Conservation (phyloP, 192 early-diverging fungal genomes). For the Mortierella hygrophila region DNA sequence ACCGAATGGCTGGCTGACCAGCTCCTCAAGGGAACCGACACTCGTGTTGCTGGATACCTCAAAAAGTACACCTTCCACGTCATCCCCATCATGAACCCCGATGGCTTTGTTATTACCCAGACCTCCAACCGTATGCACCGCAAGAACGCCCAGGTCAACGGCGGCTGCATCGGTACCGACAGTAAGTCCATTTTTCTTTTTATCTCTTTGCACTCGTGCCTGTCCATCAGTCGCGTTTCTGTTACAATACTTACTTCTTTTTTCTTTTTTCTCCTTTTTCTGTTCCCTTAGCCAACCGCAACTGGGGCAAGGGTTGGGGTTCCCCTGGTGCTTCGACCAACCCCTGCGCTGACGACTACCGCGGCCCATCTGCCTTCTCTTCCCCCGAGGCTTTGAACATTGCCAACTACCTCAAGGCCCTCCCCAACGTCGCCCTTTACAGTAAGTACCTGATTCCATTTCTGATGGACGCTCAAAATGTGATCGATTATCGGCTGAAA, state of each 20-base stretch:
- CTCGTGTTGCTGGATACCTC: slow-evolving; percentile 50
- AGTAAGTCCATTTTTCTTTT: slow-evolving; percentile 12
- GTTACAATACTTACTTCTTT: not conserved
- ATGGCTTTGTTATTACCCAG: slow-evolving; percentile 70
- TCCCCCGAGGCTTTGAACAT: slow-evolving; percentile 61
- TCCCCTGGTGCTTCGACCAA: slow-evolving; percentile 57
- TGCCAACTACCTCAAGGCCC: slow-evolving; percentile 55
- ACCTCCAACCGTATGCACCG: slow-evolving; percentile 59
- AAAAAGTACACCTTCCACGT: slow-evolving; percentile 63
- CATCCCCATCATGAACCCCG: slow-evolving; percentile 70
- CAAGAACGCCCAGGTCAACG: slow-evolving; percentile 63
- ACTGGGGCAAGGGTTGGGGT: slow-evolving; percentile 62
- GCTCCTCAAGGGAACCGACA: slow-evolving; percentile 43
- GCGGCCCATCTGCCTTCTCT: slow-evolving; percentile 44
- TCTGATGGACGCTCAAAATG: not conserved
- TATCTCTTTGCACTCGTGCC: not conserved
- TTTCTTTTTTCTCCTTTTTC: not conserved
- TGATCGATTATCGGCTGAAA: not conserved
- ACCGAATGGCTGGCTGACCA: slow-evolving; percentile 38
- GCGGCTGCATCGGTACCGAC: slow-evolving; percentile 49
- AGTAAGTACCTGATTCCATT: slow-evolving; percentile 6
- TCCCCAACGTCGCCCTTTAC: slow-evolving; percentile 54
- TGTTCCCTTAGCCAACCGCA: slow-evolving; percentile 59
- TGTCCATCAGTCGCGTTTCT: not conserved
- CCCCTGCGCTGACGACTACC: slow-evolving; percentile 65